Conservation (phyloP, 2,329 filamentous ascomycete species). For the Penicillium corylophilum region DNA sequence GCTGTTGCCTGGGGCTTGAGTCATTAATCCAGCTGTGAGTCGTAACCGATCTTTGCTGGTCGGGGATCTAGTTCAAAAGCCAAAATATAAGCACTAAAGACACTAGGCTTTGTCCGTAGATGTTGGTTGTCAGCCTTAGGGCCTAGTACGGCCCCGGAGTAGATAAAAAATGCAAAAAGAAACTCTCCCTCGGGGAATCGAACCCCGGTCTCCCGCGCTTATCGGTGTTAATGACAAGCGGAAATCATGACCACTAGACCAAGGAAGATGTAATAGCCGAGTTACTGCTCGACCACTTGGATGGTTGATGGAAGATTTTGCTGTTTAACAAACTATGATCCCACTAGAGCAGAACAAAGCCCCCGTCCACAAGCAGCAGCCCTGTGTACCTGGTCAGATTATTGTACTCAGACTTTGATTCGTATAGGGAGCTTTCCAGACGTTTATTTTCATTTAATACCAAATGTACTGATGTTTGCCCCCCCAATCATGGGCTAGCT, state of each 20-base stretch:
- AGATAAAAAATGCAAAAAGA: slow-evolving; percentile 11
- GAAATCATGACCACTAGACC: slow-evolving; percentile 26
- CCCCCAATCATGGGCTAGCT: too few relatives aligned
- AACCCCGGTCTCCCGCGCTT: slow-evolving; percentile 38
- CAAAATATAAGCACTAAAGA: background rate
- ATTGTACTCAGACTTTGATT: background rate
- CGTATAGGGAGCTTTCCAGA: too few relatives aligned
- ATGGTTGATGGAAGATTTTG: background rate
- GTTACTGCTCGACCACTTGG: slow-evolving; percentile 28
- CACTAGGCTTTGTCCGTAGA: background rate
- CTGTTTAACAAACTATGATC: background rate
- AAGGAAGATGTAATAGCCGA: slow-evolving; percentile 4
- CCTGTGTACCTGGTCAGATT: background rate
- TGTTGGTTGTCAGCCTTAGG: background rate
- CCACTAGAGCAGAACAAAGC: background rate
- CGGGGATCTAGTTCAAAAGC: background rate
- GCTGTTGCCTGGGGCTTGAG: background rate
- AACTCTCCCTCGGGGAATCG: slow-evolving; percentile 35
- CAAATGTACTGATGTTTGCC: too few relatives aligned
- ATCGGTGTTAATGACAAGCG: slow-evolving; percentile 28
- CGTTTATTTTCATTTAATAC: too few relatives aligned
- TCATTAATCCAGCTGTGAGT: background rate
- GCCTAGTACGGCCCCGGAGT: too few relatives aligned
- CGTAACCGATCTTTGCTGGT: background rate
- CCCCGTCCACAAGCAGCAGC: background rate